Conservation (phyloP, 257 asterid species). For the Verbena officinalis region DNA sequence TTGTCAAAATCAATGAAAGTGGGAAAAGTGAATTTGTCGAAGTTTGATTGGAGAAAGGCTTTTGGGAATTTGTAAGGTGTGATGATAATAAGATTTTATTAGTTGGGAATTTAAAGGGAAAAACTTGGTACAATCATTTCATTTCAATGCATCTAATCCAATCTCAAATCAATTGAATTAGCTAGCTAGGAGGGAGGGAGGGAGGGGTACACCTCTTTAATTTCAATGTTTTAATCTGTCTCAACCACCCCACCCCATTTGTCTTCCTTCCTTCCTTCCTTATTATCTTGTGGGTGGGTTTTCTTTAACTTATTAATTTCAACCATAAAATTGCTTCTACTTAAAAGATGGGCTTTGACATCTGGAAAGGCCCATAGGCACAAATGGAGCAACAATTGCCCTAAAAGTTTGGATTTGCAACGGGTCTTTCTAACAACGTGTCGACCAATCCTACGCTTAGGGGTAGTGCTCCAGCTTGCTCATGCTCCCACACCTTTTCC, state of each 20-base stretch:
- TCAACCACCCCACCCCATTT: background rate
- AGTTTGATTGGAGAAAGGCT: constrained; percentile 34
- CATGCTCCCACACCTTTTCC: too few relatives aligned
- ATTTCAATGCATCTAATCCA: constrained; percentile 38
- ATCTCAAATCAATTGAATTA: constrained; percentile 38
- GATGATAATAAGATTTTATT: constrained; percentile 23
- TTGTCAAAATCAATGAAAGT: constrained; percentile 52
- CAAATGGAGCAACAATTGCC: constrained; percentile 10
- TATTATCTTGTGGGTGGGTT: background rate
- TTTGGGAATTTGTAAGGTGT: constrained; percentile 26
- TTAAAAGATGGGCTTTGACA: background rate
- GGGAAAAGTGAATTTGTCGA: constrained; percentile 34
- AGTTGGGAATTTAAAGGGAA: constrained; percentile 22
- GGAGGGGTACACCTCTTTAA: constrained; percentile 21
- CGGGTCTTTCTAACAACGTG: too few relatives aligned
- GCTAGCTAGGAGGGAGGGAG: too few relatives aligned
- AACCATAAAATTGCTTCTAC: background rate
- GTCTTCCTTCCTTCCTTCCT: background rate
- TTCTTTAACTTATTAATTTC: too few relatives aligned
- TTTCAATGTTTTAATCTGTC: constrained; percentile 18
- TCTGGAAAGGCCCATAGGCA: background rate
- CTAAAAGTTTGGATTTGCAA: background rate
- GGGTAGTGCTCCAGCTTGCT: background rate
- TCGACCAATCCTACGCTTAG: background rate
- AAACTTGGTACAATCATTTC: too few relatives aligned